Evolutionary conservation across 768 basidiomycete species (phyloP), one percentile per base, ranked within the genome.

Genomic region (Trametes villosa): DNA sequence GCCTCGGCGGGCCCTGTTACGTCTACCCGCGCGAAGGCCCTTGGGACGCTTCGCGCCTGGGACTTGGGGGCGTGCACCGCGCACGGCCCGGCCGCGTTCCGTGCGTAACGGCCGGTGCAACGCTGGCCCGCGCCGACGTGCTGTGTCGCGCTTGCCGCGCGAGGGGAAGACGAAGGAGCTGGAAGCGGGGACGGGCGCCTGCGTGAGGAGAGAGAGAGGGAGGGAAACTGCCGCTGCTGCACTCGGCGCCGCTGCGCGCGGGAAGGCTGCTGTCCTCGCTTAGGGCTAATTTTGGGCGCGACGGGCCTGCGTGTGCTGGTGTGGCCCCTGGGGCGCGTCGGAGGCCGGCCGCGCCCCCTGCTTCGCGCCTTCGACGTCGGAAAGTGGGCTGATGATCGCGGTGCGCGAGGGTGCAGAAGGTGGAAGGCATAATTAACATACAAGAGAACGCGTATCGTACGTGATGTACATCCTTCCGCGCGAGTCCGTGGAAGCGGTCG

Each of bases 281-380:
- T 62, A 57, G 60, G 57, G 60, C 54, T 48, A 51, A 62, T 46
- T 22, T 62, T 57, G 47, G 53, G 55, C 51, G 34, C 36, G 13
- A 36, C 20, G 27, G 17, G 46, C 15, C 46, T 48, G 44, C 46
- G 27, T n/a, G 46, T 24, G 20, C 22, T 12, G 15, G 27, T 8
- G 17, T 31, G 26, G 26, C 27, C 13, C 24, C 17, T 20, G 15
- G 9, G 29, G 17, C 30, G 36, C 22, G 12, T 45, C 44, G 18
- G 42, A 45, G 44, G 44, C 22, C 11, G 22, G 26, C 26, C 46
- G 46, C 46, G 42, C 42, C 22, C 42, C 40, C 42, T 20, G 20
- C 42, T 44, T 38, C 36, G 36, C 36, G 36, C 36, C 50, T 40
- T 52, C 50, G 24, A 6, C 34, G 15, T 52, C 50, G 50, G 36